Base-by-base conservation (phyloP, 1,284 basidiomycete genomes). In the Vanrija humicola region DNA sequence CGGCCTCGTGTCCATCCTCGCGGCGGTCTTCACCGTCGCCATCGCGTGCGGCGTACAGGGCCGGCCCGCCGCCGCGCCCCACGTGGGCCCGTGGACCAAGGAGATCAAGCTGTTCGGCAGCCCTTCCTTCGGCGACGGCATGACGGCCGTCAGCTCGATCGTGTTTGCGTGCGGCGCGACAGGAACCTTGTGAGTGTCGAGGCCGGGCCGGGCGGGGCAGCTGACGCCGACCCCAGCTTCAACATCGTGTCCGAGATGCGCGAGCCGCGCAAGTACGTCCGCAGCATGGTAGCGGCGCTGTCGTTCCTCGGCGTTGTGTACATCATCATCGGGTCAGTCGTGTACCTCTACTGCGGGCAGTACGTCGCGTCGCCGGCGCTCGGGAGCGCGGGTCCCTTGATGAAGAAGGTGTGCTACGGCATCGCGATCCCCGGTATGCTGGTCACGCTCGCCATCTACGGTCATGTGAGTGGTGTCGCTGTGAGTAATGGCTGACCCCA, bases 321-420 rank as follows among this genome's bases (percentile, higher is more conserved):
- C 48, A 29, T 66, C 25, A 5, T 50, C 6, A 42, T 52, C n/a
- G 53, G 54, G 18, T 3, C n/a, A 14, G 42, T 55, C 23, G 46
- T 54, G 16, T 54, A 54, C 43, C 4, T 10, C 43, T 45, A 26
- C 42, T 39, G 26, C 23, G 53, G 53, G 5, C 45, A 52, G 39
- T 46, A 52, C 44, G 50, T 52, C 23, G 15, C 50, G 21, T 25
- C 6, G 14, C 74, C 73, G 10, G 71, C 73, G 3, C 67, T 74
- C 23, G 73, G 73, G 0, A 64, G 65, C 8, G 72, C 74, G 25
- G 75, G 76, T 40, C 44, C 46, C 5, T 51, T 69, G 19, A 64
- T 78, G 50, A 73, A 77, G 62, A 46, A 46, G 19, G 52, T 70
- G 46, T 62, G 55, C 38, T 74, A 73, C 56, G 70, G 69, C 9